Percentiles rank a stretch among this genome's conserved stretches.
Evolutionary conservation across 108 stramenopile species (phyloP).

Genomic region (Epipyxis sp.): DNA sequence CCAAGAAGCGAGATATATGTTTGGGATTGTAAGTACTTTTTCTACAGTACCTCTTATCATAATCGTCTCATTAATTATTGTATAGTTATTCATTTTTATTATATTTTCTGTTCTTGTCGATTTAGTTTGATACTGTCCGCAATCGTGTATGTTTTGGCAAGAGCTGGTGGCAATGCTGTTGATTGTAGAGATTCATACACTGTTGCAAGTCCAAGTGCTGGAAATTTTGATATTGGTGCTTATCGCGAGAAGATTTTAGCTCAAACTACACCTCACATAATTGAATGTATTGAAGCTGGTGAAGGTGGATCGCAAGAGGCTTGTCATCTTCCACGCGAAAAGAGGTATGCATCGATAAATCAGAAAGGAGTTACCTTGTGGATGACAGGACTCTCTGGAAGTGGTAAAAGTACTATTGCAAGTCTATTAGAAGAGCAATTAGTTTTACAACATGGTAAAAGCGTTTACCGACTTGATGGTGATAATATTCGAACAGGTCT

Average conservation of each 20-base stretch:
- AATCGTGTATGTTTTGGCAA: constrained; percentile 32
- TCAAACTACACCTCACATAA: constrained; percentile 89
- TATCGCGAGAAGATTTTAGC: constrained; percentile 70
- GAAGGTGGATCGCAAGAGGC: constrained; percentile 82
- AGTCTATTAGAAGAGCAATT: constrained; percentile 89
- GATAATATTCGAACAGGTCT: constrained; percentile 73
- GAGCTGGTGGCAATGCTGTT: not conserved
- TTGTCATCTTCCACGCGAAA: constrained; percentile 78
- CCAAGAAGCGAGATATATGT: constrained; percentile 33
- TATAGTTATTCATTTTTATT: not conserved
- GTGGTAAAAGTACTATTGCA: constrained; percentile 95
- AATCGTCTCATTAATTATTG: not conserved
- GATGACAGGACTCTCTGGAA: constrained; percentile 94
- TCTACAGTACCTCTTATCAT: not conserved
- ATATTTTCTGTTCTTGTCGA: not conserved
- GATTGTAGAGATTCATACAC: not conserved
- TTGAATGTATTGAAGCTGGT: constrained; percentile 85
- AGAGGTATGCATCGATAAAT: constrained; percentile 77
- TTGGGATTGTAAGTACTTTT: constrained; percentile 33
- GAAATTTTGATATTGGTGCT: constrained; percentile 64
- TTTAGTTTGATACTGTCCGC: constrained; percentile 29
- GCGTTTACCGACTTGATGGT: constrained; percentile 93
- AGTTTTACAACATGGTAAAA: constrained; percentile 85
- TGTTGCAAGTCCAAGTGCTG: constrained; percentile 9
- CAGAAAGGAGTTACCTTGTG: constrained; percentile 95